phyloP scores from a whole-genome alignment of 768 basidiomycete genomes.

The Suillus subluteus region DNA sequence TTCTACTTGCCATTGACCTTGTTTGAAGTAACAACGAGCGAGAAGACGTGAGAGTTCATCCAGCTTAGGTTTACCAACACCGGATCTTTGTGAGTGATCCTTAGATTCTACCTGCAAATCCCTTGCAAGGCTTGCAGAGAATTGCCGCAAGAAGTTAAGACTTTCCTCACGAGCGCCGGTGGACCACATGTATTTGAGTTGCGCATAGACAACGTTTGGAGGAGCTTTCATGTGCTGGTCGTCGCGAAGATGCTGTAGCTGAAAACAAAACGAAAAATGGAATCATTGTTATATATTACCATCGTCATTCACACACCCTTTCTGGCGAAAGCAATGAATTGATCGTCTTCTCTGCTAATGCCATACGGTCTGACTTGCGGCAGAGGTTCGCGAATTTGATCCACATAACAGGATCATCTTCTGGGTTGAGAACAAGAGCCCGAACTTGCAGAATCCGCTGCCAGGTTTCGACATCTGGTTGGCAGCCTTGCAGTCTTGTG shows the following conservation, averaged over 20 bases:
- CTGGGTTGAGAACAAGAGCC: constrained; percentile 89
- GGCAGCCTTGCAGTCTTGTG: constrained; percentile 86
- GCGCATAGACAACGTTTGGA: constrained; percentile 94
- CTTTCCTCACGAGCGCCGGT: constrained; percentile 77
- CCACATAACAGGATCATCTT: constrained; percentile 97
- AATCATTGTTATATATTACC: neutral
- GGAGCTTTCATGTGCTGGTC: constrained; percentile 73
- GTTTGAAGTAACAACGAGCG: constrained; percentile 96
- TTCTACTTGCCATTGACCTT: constrained; percentile 91
- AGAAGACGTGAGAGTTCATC: constrained; percentile 80
- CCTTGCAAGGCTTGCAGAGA: constrained; percentile 72
- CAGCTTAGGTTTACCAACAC: constrained; percentile 61
- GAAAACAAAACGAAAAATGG: neutral
- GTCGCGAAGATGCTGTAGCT: constrained; percentile 53
- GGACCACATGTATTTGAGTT: constrained; percentile 96
- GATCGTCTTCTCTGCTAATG: constrained; percentile 95
- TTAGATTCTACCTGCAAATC: constrained; percentile 71
- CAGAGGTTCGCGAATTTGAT: constrained; percentile 99
- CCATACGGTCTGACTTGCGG: constrained; percentile 92
- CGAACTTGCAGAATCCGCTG: constrained; percentile 96
- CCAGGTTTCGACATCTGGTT: constrained; percentile 99
- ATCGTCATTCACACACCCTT: constrained; percentile 43
- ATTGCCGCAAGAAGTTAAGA: constrained; percentile 80
- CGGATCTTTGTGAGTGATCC: constrained; percentile 53
- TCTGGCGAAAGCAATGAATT: constrained; percentile 86